A percentile compares a stretch with the other conserved stretches of the same genome.
Conservation (phyloP, 768 basidiomycete species). For the Leccinum imitatum region DNA sequence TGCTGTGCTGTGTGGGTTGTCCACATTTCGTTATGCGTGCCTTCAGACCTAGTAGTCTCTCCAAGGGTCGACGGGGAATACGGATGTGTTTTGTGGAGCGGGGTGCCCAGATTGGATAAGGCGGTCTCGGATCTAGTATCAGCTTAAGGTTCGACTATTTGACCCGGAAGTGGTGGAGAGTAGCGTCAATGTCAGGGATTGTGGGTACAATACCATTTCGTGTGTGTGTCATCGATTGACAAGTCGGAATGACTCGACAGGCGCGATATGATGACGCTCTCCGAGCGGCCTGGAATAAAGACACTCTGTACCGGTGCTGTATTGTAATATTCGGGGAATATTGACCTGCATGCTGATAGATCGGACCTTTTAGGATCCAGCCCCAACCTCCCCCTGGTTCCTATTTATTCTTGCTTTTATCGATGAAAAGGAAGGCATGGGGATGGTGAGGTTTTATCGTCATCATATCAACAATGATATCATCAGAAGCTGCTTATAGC, state of each 20-base stretch:
- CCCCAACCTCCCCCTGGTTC: not conserved
- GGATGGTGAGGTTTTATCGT: not conserved
- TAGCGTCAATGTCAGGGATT: not conserved
- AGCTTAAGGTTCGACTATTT: not conserved
- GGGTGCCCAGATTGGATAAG: not conserved
- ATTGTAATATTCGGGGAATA: not conserved
- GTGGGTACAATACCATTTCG: not conserved
- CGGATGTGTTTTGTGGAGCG: not conserved
- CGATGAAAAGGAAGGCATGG: not conserved
- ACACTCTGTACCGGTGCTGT: not conserved
- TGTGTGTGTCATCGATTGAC: not conserved
- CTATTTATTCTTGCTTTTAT: not conserved
- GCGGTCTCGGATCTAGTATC: not conserved
- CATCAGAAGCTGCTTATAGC: not conserved
- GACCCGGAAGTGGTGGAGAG: not conserved
- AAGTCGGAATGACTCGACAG: not conserved
- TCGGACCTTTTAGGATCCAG: not conserved
- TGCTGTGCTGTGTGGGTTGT: not conserved
- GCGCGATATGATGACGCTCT: not conserved
- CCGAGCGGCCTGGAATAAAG: not conserved
- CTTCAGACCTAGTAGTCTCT: not conserved
- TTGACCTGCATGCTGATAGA: not conserved
- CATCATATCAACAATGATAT: not conserved
- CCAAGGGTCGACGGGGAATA: not conserved
- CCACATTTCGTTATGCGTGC: not conserved